A percentile compares a stretch with the other conserved stretches of the same genome.
Evolutionary conservation across 345 rosid genomes (phyloP).

Genomic region (Turritis glabra): DNA sequence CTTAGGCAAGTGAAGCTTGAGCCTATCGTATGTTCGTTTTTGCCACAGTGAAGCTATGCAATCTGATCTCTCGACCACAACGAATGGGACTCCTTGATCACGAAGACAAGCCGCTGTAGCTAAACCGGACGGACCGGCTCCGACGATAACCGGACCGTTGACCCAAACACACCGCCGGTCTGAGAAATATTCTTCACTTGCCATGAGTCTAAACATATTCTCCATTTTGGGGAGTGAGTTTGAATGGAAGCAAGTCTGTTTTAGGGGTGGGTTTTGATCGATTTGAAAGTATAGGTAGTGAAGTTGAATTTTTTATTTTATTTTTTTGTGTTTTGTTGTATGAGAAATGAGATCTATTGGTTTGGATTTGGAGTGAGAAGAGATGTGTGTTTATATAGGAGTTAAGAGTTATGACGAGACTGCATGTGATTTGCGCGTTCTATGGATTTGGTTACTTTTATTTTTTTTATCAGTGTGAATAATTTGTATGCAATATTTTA

Average conservation of each 20-base stretch:
- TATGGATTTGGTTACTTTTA: slow-evolving; percentile 10
- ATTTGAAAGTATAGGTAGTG: slow-evolving; percentile 13
- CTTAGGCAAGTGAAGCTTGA: slow-evolving; percentile 58
- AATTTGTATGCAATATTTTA: slow-evolving; percentile 9
- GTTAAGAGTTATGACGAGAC: not conserved
- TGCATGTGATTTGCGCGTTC: slow-evolving; percentile 35
- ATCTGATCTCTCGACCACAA: slow-evolving; percentile 52
- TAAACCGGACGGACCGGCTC: slow-evolving; percentile 61
- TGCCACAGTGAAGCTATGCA: slow-evolving; percentile 61
- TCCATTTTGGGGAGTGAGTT: slow-evolving; percentile 42
- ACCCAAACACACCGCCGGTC: slow-evolving; percentile 48
- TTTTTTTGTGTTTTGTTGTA: not conserved
- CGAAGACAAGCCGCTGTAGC: slow-evolving; percentile 56
- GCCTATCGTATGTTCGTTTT: slow-evolving; percentile 48
- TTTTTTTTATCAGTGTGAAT: slow-evolving; percentile 11
- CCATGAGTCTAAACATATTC: slow-evolving; percentile 42
- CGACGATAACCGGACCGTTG: slow-evolving; percentile 48
- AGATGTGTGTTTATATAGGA: slow-evolving; percentile 21
- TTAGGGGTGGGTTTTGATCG: slow-evolving; percentile 2
- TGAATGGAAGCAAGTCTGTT: slow-evolving; percentile 7
- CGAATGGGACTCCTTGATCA: slow-evolving; percentile 46
- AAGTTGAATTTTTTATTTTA: no score
- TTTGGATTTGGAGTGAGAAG: slow-evolving; percentile 34
- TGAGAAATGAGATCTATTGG: slow-evolving; percentile 22
- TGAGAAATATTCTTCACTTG: slow-evolving; percentile 47